These are phyloP conservation scores for Capsella rubella DNA, from an alignment of 441 rosid genomes.

Conservation along the genomic window DNA sequence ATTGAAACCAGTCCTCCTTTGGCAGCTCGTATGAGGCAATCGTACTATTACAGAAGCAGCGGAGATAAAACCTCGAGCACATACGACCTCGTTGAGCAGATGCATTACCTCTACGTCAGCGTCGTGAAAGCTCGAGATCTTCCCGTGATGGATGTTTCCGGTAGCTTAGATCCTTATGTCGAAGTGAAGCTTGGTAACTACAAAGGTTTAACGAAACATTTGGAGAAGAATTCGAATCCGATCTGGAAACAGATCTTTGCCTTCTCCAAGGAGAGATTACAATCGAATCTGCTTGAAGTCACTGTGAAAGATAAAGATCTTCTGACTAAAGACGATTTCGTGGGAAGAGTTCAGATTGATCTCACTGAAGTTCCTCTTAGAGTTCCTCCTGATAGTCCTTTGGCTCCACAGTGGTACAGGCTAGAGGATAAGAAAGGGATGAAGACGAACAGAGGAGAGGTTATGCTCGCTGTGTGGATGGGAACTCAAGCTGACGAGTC, in stretches of 20 bases:
- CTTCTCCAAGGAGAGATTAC: conserved; percentile 65
- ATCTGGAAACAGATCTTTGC: conserved; percentile 71
- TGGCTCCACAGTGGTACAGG: conserved; percentile 76
- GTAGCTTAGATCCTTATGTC: conserved; percentile 74
- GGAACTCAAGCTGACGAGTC: conserved; percentile 81
- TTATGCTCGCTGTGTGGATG: conserved; percentile 76
- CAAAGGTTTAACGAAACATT: conserved; percentile 61
- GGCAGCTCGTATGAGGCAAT: conserved; percentile 69
- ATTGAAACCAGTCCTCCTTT: conserved; percentile 84
- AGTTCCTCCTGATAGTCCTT: conserved; percentile 74
- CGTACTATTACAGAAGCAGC: conserved; percentile 53
- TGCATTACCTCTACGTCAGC: conserved; percentile 65
- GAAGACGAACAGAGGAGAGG: conserved; percentile 56
- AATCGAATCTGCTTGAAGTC: conserved; percentile 65
- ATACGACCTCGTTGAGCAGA: conserved; percentile 73
- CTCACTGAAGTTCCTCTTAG: conserved; percentile 61
- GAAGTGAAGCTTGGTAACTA: conserved; percentile 80
- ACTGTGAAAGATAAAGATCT: conserved; percentile 66
- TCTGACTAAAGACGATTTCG: conserved; percentile 64
- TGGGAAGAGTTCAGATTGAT: conserved; percentile 53
- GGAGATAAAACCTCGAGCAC: conserved; percentile 72
- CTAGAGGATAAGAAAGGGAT: conserved; percentile 58
- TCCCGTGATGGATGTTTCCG: conserved; percentile 69
- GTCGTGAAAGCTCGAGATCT: conserved; percentile 75
- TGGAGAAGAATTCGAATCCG: conserved; percentile 70